Base-by-base conservation (phyloP, 2,329 filamentous ascomycete genomes). In the Apiospora arundinis region DNA sequence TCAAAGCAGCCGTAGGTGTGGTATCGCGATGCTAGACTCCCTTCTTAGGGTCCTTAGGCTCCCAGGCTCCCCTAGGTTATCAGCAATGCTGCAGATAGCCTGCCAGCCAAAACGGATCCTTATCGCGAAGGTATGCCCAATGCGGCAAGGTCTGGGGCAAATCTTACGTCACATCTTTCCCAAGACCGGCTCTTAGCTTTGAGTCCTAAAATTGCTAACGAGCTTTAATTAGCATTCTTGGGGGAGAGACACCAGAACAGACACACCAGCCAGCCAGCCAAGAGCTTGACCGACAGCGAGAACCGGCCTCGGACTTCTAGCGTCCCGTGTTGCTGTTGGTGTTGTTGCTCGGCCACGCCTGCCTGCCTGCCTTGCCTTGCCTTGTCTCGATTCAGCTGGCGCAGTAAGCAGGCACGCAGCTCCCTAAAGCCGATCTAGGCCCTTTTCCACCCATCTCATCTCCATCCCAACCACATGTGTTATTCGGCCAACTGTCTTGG, bases 121-220 rank as follows among this genome's bases (percentile, higher is more conserved):
- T 63, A 63, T 63, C 56, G 56, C 32, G 6, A 40, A 14, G 6
- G 18, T 40, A 63, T n/a, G 56, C 56, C 56, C 3, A 12, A 63
- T 21, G 3, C 18, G 32, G 56, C 32, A 37, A 63, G 32, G 56
- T 63, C 56, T 7, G 28, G 52, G 52, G 32, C 56, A 40, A n/a
- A 40, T 63, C 32, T 40, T 63, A 63, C 56, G 56, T 63, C 56
- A 63, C 32, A 32, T 21, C 56, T 63, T 63, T 23, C 32, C 32
- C 18, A 63, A 40, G 16, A n/a, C 56, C 28, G 32, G 7, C 21
- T 32, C 18, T 63, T 63, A 63, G 56, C 16, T 21, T 9, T 4
- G 3, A 25, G 7, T 7, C 28, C 52, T 60, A 60, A 60, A 28
- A n/a, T 40, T 40, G 8, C 25, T n/a, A 63, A 45, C 42, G 28